These are phyloP conservation scores for Arachis hypogaea DNA, from an alignment of 306 rosid species.

Conservation along the genomic window DNA sequence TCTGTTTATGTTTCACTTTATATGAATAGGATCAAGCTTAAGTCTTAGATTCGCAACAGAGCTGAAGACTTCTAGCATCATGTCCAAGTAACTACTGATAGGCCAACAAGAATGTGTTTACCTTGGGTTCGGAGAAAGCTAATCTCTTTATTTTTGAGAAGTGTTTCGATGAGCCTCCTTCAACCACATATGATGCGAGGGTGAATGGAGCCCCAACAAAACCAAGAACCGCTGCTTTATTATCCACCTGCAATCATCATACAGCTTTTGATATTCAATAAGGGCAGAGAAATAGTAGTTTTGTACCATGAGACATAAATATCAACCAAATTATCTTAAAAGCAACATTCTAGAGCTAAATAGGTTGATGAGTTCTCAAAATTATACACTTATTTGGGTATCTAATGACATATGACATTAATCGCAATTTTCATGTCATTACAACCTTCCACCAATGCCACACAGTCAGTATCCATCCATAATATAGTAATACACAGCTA, in stretches of 20 bases:
- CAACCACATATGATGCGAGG: slow-evolving; percentile 94
- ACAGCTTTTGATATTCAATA: slow-evolving; percentile 18
- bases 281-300: not conserved
- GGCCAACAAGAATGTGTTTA: not conserved
- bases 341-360: not conserved
- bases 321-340: not conserved
- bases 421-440: not conserved
- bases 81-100: not conserved
- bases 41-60: slow-evolving; percentile 16
- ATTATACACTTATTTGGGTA: not conserved
- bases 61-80: slow-evolving; percentile 4
- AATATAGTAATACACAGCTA: too few species aligned
- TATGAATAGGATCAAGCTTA: not conserved
- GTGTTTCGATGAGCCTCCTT: slow-evolving; percentile 97
- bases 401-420: not conserved
- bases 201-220: slow-evolving; percentile 99
- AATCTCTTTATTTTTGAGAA: slow-evolving; percentile 87
- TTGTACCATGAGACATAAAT: not conserved
- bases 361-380: not conserved
- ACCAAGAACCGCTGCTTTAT: slow-evolving; percentile 89
- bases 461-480: not conserved
- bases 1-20: not conserved
- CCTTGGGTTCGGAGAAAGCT: slow-evolving; percentile 85
- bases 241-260: slow-evolving; percentile 70
- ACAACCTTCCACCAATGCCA: slow-evolving; percentile 3